Base-by-base conservation (phyloP, 2,329 filamentous ascomycete species). In the Plectosphaerella plurivora region DNA sequence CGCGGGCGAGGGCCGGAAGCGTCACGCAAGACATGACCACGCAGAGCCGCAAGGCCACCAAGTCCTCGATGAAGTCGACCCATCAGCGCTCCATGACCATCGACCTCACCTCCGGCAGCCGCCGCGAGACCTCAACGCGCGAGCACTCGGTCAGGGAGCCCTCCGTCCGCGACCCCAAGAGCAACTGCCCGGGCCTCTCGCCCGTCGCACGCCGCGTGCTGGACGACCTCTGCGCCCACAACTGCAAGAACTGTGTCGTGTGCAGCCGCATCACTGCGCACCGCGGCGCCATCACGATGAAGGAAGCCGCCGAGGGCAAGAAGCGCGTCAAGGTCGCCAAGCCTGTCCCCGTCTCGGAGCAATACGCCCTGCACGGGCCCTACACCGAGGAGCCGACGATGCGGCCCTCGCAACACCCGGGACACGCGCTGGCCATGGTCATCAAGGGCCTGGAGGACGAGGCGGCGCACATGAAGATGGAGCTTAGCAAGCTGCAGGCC, bases 361-460 rank as follows among this genome's bases (percentile, higher is more conserved):
- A 67, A 68, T 76, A 79, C 44, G 73, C 78, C 11, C 73, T 76
- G 56, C 61, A 20, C n/a, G 50, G 47, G 5, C 57, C 52, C n/a
- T 63, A 75, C 53, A 79, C 83, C 12, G 78, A 81, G 41, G 76
- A 82, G 47, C 70, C 71, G 3, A 86, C 82, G 2, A 73, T 86
- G 61, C 84, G 87, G 5, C 84, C 87, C 6, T 78, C 86, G 1
- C 86, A 89, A 62, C 73, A 83, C 1, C 90, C 90, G 0, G 83
- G 81, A 5, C 71, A 86, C 44, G 90, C 91, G 10, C 81, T 96
- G 22, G 87, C 88, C 8, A 82, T 86, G n/a, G 88, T 96, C 20
- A 86, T 96, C 66, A 94, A 95, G 69, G 81, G 84, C 8, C 74
- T 95, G 4, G 78, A 89, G 59, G 90, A 95, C 64, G 91, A 96